Conservation (phyloP, 441 rosid genomes). For the Hypseocharis bilobata region DNA sequence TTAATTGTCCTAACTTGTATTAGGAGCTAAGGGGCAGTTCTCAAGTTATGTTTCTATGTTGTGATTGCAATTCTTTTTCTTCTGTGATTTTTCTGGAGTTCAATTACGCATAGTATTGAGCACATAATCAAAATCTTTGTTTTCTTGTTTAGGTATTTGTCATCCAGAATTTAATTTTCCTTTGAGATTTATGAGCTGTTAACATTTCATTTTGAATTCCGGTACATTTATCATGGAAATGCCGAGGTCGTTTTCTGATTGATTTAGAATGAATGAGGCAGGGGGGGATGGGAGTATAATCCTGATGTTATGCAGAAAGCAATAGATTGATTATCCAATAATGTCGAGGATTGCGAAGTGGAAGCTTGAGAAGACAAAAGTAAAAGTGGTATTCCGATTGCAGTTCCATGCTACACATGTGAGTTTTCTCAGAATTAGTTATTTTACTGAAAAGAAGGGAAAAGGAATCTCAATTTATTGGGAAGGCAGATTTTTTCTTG, state of each 20-base stretch:
- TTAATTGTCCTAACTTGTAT: neutral
- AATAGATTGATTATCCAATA: conserved; percentile 30
- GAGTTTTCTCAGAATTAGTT: conserved; percentile 28
- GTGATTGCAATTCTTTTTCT: neutral
- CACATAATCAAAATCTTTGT: neutral
- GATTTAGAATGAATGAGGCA: conserved; percentile 7
- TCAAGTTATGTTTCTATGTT: neutral
- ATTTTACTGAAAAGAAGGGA: neutral
- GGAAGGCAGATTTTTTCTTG: neutral
- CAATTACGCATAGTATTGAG: neutral
- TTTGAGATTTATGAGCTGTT: neutral
- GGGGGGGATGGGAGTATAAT: conserved; percentile 17
- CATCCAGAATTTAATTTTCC: neutral
- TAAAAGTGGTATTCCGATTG: conserved; percentile 88
- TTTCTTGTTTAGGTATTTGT: neutral
- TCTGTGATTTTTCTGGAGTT: neutral
- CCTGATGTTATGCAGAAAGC: conserved; percentile 32
- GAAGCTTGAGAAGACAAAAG: conserved; percentile 95
- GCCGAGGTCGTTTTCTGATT: conserved; percentile 6
- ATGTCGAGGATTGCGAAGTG: conserved; percentile 87
- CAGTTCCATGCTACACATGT: conserved; percentile 98
- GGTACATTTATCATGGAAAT: neutral
- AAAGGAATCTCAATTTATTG: neutral
- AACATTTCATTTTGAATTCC: neutral
- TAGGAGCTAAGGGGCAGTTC: neutral